Evolutionary conservation across 345 rosid species (phyloP).

Genomic region (Isatis tinctoria): DNA sequence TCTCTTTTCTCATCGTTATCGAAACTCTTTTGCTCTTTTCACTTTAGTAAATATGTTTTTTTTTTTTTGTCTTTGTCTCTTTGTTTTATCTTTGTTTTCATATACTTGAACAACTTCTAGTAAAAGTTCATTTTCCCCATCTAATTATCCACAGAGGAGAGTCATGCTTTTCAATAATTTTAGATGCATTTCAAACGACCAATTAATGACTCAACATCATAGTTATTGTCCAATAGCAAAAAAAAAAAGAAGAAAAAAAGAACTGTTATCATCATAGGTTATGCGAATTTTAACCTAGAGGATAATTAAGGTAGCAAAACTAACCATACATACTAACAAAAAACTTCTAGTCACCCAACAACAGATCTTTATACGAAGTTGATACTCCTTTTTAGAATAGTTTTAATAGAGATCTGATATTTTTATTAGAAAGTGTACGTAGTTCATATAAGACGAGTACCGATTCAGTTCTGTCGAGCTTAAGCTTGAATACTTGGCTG

Average conservation of each 20-base stretch:
- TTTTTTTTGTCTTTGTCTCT: neutral
- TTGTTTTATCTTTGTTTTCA: neutral
- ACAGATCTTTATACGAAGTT: neutral
- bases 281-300: neutral
- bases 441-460: neutral
- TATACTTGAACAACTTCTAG: neutral
- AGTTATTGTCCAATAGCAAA: neutral
- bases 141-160: neutral
- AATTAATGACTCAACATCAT: neutral
- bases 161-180: neutral
- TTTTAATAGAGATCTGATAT: neutral
- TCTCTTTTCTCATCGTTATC: conserved; percentile 13
- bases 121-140: neutral
- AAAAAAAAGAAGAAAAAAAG: too few relatives aligned
- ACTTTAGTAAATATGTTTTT: neutral
- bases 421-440: neutral
- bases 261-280: neutral
- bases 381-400: neutral
- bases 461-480: neutral
- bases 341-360: neutral
- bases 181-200: neutral
- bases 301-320: neutral
- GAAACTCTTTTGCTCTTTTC: neutral
- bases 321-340: neutral
- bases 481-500: neutral